Base-by-base conservation (phyloP, 768 basidiomycete species). In the Collybia sp. region DNA sequence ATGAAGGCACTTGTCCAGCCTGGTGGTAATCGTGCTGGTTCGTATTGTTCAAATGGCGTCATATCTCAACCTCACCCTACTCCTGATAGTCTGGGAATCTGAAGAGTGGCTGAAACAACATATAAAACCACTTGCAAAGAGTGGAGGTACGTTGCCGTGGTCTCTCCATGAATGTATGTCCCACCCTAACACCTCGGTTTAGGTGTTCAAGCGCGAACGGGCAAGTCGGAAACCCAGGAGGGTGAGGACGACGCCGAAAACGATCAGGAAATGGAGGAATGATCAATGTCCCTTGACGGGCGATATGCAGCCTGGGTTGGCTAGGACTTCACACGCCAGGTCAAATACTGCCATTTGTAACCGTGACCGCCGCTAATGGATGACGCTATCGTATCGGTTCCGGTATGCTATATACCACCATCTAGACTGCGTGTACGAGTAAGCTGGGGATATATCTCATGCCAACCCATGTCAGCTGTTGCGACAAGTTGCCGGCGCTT, bases 71-170 rank as follows among this genome's bases (percentile, higher is more conserved):
- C 2, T 18, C 33, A n/a, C 35, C 35, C 17, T 38, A 15, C 43
- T 13, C 36, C 42, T n/a, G 46, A 8, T 57, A 95, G 93, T 97
- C 53, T 97, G 94, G 94, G 90, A 93, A 59, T 86, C 88, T 0
- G 94, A 97, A 64, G 93, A 96, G 51, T 97, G 93, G 93, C 68
- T 95, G 25, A 70, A 82, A 62, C 74, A 85, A 56, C 72, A 94
- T 62, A 83, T 86, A 2, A 89, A 92, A 57, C 87, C 89, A 10
- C 67, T 88, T 41, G 76, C 80, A 11, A 75, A 84, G 54, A 83
- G 83, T 54, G 88, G 86, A 67, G 88, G 88, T 83, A 50, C 47
- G 71, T 60, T 18, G 30, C 40, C 20, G 39, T 43, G 33, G 20
- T 42, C 49, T 31, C 30, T 12, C 41, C 30, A 50, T 43, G 31